These are phyloP conservation scores for Suillus discolor DNA, from an alignment of 768 basidiomycete genomes.

Conservation along the genomic window DNA sequence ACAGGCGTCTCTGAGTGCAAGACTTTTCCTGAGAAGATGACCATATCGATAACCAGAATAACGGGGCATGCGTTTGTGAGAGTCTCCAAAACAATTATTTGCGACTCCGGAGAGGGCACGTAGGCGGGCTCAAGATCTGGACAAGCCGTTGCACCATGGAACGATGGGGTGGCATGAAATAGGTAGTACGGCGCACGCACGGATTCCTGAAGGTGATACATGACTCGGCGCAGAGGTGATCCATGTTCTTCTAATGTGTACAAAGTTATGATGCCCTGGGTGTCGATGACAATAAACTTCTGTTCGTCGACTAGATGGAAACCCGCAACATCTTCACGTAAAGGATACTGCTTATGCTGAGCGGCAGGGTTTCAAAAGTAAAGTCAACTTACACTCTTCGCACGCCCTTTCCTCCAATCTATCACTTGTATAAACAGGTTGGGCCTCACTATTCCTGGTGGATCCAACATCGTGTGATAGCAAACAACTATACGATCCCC, in stretches of 20 bases:
- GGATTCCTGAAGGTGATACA: background rate
- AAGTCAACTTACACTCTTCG: background rate
- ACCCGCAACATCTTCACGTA: background rate
- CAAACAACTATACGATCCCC: background rate
- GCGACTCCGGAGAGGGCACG: background rate
- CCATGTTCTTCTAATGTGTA: background rate
- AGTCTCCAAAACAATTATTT: background rate
- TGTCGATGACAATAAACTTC: background rate
- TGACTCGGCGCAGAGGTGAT: background rate
- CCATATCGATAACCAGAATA: slow-evolving; percentile 1
- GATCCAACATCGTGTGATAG: background rate
- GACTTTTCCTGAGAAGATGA: background rate
- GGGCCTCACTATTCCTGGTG: background rate
- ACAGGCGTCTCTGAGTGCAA: background rate
- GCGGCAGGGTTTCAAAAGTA: background rate
- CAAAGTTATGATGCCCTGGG: background rate
- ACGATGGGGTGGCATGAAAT: slow-evolving; percentile 3
- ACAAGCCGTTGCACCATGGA: background rate
- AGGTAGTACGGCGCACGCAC: background rate
- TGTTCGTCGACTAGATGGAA: slow-evolving; percentile 1
- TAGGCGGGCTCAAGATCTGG: background rate
- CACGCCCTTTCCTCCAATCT: background rate
- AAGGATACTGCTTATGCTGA: background rate
- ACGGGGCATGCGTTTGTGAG: background rate
- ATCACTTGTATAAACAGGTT: background rate